Conservation (phyloP, 2,329 filamentous ascomycete genomes). For the Pseudocercospora fijiensis region DNA sequence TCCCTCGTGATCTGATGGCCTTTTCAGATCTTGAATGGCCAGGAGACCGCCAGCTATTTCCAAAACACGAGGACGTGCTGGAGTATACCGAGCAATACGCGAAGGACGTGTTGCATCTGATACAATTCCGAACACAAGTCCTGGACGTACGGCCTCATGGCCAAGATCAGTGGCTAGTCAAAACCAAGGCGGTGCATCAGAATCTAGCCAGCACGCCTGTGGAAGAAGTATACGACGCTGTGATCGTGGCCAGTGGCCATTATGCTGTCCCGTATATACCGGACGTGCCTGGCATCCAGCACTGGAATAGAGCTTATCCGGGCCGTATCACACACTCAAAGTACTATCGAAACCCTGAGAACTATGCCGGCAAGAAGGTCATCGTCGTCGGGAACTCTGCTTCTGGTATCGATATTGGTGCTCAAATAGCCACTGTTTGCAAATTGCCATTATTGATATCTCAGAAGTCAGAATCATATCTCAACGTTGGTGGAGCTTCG, state of each 20-base stretch:
- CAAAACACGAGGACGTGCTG: constrained; percentile 67
- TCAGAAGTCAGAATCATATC: constrained; percentile 53
- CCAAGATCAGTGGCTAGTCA: constrained; percentile 59
- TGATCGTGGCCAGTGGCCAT: constrained; percentile 51
- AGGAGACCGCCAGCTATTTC: constrained; percentile 67
- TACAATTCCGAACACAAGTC: constrained; percentile 71
- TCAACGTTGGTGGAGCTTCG: constrained; percentile 41
- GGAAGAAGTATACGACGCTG: constrained; percentile 55
- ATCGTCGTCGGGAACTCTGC: constrained; percentile 81
- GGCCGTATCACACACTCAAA: constrained; percentile 61
- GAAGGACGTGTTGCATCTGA: constrained; percentile 62
- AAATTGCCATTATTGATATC: constrained; percentile 63
- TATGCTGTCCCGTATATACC: constrained; percentile 51
- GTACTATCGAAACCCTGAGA: constrained; percentile 66
- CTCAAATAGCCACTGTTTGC: constrained; percentile 67
- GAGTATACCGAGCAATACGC: constrained; percentile 73
- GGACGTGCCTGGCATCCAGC: constrained; percentile 41
- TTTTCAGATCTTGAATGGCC: constrained; percentile 64
- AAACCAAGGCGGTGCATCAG: constrained; percentile 40
- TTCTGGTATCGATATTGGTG: constrained; percentile 78
- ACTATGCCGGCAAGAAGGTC: constrained; percentile 67
- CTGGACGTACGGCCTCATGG: constrained; percentile 51
- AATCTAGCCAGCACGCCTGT: constrained; percentile 32
- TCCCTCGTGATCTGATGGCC: constrained; percentile 70
- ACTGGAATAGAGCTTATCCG: constrained; percentile 44